Percentiles rank a stretch among this genome's conserved stretches.
Conservation (phyloP, 495 filamentous ascomycete species). For the Talaromyces nanjingensis region DNA sequence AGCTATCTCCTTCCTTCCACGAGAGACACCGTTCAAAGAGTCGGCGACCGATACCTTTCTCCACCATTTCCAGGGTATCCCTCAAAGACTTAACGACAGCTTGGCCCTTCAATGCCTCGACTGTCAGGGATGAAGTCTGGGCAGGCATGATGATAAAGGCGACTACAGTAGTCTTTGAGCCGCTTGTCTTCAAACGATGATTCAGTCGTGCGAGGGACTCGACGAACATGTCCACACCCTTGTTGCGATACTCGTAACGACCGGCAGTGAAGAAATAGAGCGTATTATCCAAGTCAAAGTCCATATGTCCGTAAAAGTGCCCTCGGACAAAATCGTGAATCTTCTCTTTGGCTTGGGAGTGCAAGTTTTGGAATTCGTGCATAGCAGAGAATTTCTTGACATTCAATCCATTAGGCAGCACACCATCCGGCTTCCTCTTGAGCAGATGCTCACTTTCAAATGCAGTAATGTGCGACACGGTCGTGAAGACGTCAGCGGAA, state of each 20-base stretch:
- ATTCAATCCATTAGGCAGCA: conserved; percentile 92
- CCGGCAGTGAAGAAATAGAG: conserved; percentile 98
- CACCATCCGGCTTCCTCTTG: conserved; percentile 95
- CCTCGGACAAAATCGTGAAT: conserved; percentile 98
- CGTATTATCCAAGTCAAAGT: conserved; percentile 93
- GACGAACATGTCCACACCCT: conserved; percentile 99
- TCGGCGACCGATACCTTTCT: conserved; percentile 81
- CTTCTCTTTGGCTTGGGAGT: conserved; percentile 92
- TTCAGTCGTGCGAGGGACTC: conserved; percentile 92
- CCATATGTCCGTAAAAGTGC: conserved; percentile 97
- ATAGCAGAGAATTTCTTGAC: conserved; percentile 98
- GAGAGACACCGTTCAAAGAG: conserved; percentile 88
- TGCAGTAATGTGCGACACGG: conserved; percentile 96
- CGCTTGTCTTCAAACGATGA: conserved; percentile 75
- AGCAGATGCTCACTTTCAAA: conserved; percentile 96
- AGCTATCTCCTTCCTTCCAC: conserved; percentile 88
- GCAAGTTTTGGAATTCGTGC: conserved; percentile 98
- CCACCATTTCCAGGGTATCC: conserved; percentile 86
- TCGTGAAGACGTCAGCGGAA: conserved; percentile 92
- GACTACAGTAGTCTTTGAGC: conserved; percentile 93
- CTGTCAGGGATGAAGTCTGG: conserved; percentile 91
- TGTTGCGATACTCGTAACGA: conserved; percentile 95
- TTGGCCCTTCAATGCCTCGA: conserved; percentile 93
- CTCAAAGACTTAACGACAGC: conserved; percentile 93
- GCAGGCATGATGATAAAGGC: conserved; percentile 99